These are phyloP conservation scores for Mycena sanguinolenta DNA, from an alignment of 768 basidiomycete species.

Conservation along the genomic window DNA sequence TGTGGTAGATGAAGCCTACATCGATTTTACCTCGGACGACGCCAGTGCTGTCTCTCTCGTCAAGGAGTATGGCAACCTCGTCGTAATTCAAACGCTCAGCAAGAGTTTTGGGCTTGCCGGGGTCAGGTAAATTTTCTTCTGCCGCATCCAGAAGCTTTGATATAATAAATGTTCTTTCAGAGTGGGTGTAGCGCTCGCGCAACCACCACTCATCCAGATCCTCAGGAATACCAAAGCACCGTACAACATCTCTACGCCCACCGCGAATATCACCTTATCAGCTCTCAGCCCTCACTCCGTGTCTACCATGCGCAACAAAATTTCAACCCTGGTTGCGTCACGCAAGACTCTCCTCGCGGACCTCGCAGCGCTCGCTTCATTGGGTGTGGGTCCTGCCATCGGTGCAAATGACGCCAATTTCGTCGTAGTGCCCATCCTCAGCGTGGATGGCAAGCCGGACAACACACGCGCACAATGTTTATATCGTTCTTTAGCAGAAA, in stretches of 20 bases:
- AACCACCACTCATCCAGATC: conserved; percentile 91
- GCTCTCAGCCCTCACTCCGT: conserved; percentile 82
- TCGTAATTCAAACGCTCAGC: conserved; percentile 96
- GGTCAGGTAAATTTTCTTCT: conserved; percentile 75
- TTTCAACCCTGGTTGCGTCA: conserved; percentile 67
- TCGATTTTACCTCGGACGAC: conserved; percentile 84
- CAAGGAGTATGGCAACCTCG: conserved; percentile 86
- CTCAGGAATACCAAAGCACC: conserved; percentile 97
- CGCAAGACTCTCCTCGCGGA: conserved; percentile 66
- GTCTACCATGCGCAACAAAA: conserved; percentile 72
- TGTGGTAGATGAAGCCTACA: conserved; percentile 96
- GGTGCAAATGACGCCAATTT: conserved; percentile 95
- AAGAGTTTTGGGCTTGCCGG: conserved; percentile 97
- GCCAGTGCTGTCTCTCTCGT: conserved; percentile 79
- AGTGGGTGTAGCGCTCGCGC: conserved; percentile 90
- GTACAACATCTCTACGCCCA: conserved; percentile 95
- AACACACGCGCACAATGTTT: conserved; percentile 71
- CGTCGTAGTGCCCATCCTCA: conserved; percentile 82
- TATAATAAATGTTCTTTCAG: conserved; percentile 44
- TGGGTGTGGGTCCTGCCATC: conserved; percentile 76
- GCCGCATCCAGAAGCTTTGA: background rate
- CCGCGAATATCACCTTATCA: conserved; percentile 83
- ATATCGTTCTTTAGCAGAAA: conserved; percentile 89
- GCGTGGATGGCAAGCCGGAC: conserved; percentile 62
- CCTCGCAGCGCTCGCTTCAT: conserved; percentile 59